These are phyloP conservation scores for Tilletia setariae DNA, from an alignment of 1,284 basidiomycete species.

Conservation along the genomic window DNA sequence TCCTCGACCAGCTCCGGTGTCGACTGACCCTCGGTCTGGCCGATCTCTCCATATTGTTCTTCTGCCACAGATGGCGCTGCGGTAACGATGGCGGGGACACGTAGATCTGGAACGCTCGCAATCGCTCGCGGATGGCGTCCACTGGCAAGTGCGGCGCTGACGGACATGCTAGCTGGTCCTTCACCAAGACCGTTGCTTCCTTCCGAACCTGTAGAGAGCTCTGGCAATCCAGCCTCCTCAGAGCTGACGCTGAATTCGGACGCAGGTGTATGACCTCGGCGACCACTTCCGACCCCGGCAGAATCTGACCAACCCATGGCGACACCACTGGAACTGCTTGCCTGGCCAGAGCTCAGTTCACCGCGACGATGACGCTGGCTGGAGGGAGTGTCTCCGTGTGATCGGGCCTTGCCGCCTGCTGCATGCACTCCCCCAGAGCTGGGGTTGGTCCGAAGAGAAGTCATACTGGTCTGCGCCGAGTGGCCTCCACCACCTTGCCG, in stretches of 20 bases:
- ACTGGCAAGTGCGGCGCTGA: background rate
- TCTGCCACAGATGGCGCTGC: background rate
- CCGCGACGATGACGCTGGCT: slow-evolving; percentile 13
- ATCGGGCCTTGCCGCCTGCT: background rate
- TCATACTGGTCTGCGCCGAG: slow-evolving; percentile 14
- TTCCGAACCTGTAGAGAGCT: background rate
- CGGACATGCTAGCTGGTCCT: slow-evolving; percentile 6
- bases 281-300: background rate
- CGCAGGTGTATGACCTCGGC: background rate
- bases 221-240: background rate
- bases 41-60: too few species aligned
- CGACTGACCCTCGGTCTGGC: background rate
- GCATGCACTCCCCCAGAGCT: background rate
- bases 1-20: background rate
- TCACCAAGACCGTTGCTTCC: background rate
- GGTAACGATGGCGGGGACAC: background rate
- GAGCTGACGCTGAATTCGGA: background rate
- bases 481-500: background rate
- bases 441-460: background rate
- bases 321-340: background rate
- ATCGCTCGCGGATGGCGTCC: background rate
- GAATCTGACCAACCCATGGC: background rate
- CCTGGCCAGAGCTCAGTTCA: slow-evolving; percentile 9
- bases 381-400: slow-evolving; percentile 1
- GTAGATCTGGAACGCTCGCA: slow-evolving; percentile 3